Percentiles rank a stretch among this genome's conserved stretches.
These are phyloP conservation scores for Dothiorella sarmentorum DNA, from an alignment of 2,329 filamentous ascomycete genomes.

Conservation along the genomic window DNA sequence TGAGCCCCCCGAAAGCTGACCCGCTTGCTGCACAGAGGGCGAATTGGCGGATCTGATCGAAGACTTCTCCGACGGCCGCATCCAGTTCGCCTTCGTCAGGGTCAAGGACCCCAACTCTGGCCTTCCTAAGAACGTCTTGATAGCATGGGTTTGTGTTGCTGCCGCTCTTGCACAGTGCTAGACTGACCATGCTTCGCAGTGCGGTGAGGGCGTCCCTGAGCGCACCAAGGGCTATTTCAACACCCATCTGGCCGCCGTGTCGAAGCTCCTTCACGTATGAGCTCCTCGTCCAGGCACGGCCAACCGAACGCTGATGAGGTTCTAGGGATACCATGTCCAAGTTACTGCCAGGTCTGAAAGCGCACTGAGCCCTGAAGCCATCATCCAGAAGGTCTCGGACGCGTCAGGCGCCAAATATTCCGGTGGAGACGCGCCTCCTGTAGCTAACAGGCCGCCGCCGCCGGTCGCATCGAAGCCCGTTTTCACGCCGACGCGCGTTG, in stretches of 20 bases:
- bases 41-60: constrained; percentile 87
- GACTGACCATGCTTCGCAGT: constrained; percentile 47
- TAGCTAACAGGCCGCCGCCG: constrained; percentile 57
- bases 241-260: constrained; percentile 83
- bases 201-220: constrained; percentile 96
- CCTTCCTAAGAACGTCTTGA: constrained; percentile 86
- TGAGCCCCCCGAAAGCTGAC: constrained; percentile 25
- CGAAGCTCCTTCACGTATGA: constrained; percentile 79
- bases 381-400: constrained; percentile 91
- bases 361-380: constrained; percentile 81
- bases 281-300: constrained; percentile 18
- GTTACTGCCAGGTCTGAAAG: constrained; percentile 89
- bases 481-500: constrained; percentile 73
- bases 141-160: constrained; percentile 68
- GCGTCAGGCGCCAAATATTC: constrained; percentile 95
- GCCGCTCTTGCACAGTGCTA: neutral
- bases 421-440: constrained; percentile 56
- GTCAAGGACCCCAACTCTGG: constrained; percentile 90
- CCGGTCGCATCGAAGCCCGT: constrained; percentile 83
- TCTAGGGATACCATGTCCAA: constrained; percentile 90
- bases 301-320: constrained; percentile 1
- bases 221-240: constrained; percentile 98
- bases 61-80: constrained; percentile 92
- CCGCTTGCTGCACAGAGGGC: constrained; percentile 60
- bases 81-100: constrained; percentile 96